Conservation (phyloP, 495 filamentous ascomycete genomes). For the Penicillium maclennaniae region DNA sequence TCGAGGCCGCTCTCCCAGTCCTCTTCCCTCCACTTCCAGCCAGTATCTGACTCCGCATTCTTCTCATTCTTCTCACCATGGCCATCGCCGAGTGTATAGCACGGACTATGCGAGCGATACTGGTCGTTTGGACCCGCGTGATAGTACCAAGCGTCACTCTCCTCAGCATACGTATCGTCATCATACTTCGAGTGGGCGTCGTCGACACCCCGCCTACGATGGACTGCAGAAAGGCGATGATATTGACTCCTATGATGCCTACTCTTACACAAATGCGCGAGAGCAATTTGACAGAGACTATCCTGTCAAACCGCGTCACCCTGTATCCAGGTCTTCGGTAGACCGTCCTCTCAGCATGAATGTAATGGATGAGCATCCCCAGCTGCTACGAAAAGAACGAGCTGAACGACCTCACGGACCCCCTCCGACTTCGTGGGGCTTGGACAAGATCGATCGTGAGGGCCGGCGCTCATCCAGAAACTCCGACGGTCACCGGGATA, state of each 20-base stretch:
- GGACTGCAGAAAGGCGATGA: conserved; percentile 50
- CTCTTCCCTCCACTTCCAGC: conserved; percentile 24
- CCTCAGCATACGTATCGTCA: conserved; percentile 20
- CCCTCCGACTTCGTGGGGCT: conserved; percentile 57
- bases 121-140: conserved; percentile 21
- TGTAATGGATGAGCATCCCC: conserved; percentile 54
- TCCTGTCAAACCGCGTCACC: conserved; percentile 42
- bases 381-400: conserved; percentile 40
- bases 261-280: conserved; percentile 67
- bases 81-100: conserved; percentile 32
- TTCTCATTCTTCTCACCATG: conserved; percentile 19
- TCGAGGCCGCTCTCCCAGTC: conserved; percentile 29
- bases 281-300: conserved; percentile 67
- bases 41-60: conserved; percentile 32
- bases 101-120: conserved; percentile 43
- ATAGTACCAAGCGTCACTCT: conserved; percentile 12
- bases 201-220: conserved; percentile 30
- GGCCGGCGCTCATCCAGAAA: conserved; percentile 29
- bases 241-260: conserved; percentile 57
- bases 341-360: conserved; percentile 64
- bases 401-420: conserved; percentile 44
- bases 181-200: conserved; percentile 19
- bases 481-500: conserved; percentile 29
- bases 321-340: conserved; percentile 45
- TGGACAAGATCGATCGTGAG: conserved; percentile 54